Percentiles rank a stretch among this genome's conserved stretches.
Conservation (phyloP, 768 basidiomycete genomes). For the Amanita subjunquillea region DNA sequence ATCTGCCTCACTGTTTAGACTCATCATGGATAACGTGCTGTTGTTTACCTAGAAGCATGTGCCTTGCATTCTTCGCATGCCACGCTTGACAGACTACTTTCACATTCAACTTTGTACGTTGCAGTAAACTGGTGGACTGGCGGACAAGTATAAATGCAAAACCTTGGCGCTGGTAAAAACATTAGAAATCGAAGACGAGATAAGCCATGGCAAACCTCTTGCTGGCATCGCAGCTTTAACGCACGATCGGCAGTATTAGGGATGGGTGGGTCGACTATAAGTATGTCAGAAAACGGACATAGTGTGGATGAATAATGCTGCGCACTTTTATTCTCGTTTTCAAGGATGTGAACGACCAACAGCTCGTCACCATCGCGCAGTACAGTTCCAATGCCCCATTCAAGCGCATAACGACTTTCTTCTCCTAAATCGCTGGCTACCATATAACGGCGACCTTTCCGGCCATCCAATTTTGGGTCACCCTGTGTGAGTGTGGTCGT, state of each 20-base stretch:
- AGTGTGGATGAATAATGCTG: constrained; percentile 2
- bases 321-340: constrained; percentile 85
- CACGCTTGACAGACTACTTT: constrained; percentile 88
- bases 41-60: constrained; percentile 69
- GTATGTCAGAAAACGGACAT: constrained; percentile 3
- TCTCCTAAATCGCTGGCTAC: constrained; percentile 94
- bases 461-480: constrained; percentile 50
- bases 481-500: constrained; percentile 87
- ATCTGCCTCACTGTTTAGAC: constrained; percentile 26
- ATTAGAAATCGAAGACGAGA: constrained; percentile 5
- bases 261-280: constrained; percentile 53
- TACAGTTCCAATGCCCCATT: constrained; percentile 98
- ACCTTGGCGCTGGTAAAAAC: constrained; percentile 60
- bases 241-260: constrained; percentile 69
- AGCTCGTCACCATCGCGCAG: constrained; percentile 90
- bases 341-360: constrained; percentile 84
- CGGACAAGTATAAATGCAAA: constrained; percentile 81
- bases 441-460: constrained; percentile 64
- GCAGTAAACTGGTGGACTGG: constrained; percentile 81
- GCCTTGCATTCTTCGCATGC: constrained; percentile 91
- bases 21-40: not conserved
- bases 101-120: constrained; percentile 84
- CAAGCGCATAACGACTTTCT: constrained; percentile 89
- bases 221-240: constrained; percentile 77
- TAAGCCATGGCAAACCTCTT: constrained; percentile 52